Evolutionary conservation across 2,329 filamentous ascomycete species (phyloP).

Genomic region (Penicillium sclerotigenum): DNA sequence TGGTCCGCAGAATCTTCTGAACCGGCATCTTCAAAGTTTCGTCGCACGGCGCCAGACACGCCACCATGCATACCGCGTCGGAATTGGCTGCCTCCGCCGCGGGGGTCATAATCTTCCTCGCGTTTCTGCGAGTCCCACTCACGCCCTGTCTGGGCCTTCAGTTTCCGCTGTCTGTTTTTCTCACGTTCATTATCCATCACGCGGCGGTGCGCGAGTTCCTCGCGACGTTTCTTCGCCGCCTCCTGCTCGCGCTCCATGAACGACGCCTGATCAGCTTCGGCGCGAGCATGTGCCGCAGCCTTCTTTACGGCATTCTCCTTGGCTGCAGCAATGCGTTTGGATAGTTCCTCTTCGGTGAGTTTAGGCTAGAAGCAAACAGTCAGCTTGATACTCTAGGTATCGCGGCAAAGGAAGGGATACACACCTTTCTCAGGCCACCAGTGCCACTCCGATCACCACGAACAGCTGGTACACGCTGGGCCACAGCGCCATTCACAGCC

Average conservation of each 20-base stretch:
- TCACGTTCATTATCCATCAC: slow-evolving; percentile 63
- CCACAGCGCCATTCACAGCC: slow-evolving; percentile 20
- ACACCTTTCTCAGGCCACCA: slow-evolving; percentile 50
- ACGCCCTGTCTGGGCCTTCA: slow-evolving; percentile 56
- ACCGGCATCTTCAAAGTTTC: slow-evolving; percentile 29
- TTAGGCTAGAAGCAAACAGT: slow-evolving; percentile 49
- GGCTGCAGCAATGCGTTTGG: slow-evolving; percentile 59
- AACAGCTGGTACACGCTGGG: slow-evolving; percentile 45
- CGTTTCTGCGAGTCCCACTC: slow-evolving; percentile 63
- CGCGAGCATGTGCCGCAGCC: slow-evolving; percentile 59
- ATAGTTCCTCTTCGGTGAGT: slow-evolving; percentile 63
- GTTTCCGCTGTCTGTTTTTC: slow-evolving; percentile 57
- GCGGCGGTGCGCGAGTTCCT: slow-evolving; percentile 51
- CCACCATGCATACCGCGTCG: slow-evolving; percentile 53
- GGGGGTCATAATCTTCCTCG: slow-evolving; percentile 52
- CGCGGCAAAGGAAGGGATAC: background rate
- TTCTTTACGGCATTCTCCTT: slow-evolving; percentile 60
- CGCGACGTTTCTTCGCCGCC: slow-evolving; percentile 53
- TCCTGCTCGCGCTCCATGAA: slow-evolving; percentile 63
- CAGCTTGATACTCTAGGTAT: slow-evolving; percentile 5
- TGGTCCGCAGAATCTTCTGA: slow-evolving; percentile 22
- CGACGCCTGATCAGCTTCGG: slow-evolving; percentile 64
- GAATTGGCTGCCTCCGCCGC: slow-evolving; percentile 44
- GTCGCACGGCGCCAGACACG: slow-evolving; percentile 39
- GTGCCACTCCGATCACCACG: slow-evolving; percentile 55